These are phyloP conservation scores for Chrysosporium keratinophilum DNA, from an alignment of 2,329 filamentous ascomycete species.

Conservation along the genomic window DNA sequence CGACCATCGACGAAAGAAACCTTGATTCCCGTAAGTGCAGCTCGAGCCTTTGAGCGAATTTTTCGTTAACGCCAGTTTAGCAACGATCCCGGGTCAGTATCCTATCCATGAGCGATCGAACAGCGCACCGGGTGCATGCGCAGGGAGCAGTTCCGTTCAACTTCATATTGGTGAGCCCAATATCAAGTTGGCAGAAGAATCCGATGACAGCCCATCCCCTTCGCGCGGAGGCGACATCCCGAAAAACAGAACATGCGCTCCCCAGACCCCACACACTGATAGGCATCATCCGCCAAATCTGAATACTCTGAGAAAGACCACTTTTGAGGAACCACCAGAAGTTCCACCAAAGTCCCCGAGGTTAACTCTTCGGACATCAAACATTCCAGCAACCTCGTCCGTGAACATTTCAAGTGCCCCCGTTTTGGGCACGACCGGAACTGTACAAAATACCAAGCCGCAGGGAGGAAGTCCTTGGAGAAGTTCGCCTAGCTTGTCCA, in stretches of 20 bases:
- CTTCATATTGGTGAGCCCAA: slow-evolving; percentile 14
- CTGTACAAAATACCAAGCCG: background rate
- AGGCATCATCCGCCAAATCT: background rate
- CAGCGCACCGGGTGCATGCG: slow-evolving; percentile 19
- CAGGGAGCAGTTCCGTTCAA: slow-evolving; percentile 11
- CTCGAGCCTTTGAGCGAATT: background rate
- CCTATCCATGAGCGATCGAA: slow-evolving; percentile 22
- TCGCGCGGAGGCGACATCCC: slow-evolving; percentile 7
- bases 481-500: slow-evolving; percentile 1
- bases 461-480: slow-evolving; percentile 1
- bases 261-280: slow-evolving; percentile 8
- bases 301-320: background rate
- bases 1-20: slow-evolving; percentile 15
- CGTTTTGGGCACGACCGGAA: background rate
- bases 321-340: slow-evolving; percentile 17
- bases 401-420: slow-evolving; percentile 9
- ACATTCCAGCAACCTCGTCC: slow-evolving; percentile 8
- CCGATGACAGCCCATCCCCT: slow-evolving; percentile 3
- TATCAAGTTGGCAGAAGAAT: slow-evolving; percentile 10
- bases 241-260: slow-evolving; percentile 11
- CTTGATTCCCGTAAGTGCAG: slow-evolving; percentile 23
- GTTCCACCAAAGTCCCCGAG: slow-evolving; percentile 24
- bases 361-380: slow-evolving; percentile 14
- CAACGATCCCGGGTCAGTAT: slow-evolving; percentile 23
- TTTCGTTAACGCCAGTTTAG: slow-evolving; percentile 14